These are phyloP conservation scores for Pythium aphanidermatum DNA, from an alignment of 352 stramenopile genomes.

Conservation along the genomic window DNA sequence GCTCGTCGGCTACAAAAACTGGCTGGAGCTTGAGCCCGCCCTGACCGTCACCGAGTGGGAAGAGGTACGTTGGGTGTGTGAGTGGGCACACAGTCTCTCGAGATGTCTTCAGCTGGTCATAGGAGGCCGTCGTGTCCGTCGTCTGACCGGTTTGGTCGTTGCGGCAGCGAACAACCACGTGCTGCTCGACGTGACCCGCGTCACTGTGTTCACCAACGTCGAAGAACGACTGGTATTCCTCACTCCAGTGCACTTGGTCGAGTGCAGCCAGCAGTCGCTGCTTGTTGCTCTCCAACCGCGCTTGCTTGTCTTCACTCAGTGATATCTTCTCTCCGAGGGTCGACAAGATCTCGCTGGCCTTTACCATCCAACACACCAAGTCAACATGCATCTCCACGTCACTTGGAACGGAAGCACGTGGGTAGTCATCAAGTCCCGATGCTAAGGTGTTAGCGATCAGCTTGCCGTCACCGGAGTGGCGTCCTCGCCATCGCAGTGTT, in stretches of 20 bases:
- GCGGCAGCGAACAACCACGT: constrained; percentile 61
- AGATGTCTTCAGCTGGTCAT: constrained; percentile 28
- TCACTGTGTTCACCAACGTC: constrained; percentile 78
- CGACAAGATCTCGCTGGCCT: constrained; percentile 48
- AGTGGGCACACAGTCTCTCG: constrained; percentile 36
- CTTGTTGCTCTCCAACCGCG: constrained; percentile 3
- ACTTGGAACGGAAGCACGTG: constrained; percentile 62
- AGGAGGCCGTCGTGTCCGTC: constrained; percentile 31
- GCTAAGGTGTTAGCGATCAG: constrained; percentile 89
- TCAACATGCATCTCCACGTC: constrained; percentile 89
- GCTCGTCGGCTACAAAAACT: constrained; percentile 55
- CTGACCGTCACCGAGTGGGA: constrained; percentile 71
- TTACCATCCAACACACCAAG: constrained; percentile 88
- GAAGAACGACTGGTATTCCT: constrained; percentile 57
- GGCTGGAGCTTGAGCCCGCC: constrained; percentile 71
- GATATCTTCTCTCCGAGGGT: constrained; percentile 37
- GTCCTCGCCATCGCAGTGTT: constrained; percentile 81
- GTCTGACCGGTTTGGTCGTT: constrained; percentile 35
- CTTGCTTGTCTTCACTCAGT: neutral
- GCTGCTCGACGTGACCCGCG: constrained; percentile 60
- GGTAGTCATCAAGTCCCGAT: constrained; percentile 92
- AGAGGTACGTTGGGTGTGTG: constrained; percentile 63
- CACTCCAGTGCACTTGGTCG: constrained; percentile 68
- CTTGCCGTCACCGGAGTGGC: constrained; percentile 56
- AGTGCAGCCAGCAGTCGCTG: constrained; percentile 37